Evolutionary conservation across 495 filamentous ascomycete genomes (phyloP).

Genomic region (Xylaria sp.): DNA sequence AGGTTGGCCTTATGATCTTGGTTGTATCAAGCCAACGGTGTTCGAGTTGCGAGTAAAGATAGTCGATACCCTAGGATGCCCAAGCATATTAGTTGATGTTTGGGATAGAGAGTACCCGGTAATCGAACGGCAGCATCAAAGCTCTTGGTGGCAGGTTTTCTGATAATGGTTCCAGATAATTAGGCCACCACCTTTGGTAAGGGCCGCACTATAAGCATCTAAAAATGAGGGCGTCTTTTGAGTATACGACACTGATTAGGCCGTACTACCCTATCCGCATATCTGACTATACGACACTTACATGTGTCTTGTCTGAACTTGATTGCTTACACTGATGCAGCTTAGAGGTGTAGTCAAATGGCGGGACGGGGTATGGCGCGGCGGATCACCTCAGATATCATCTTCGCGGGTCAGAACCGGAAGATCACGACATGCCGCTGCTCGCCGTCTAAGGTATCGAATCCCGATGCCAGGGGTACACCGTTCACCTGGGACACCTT

Average conservation of each 20-base stretch:
- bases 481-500: conserved; percentile 4
- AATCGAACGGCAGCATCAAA: background rate
- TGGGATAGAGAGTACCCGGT: background rate
- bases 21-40: background rate
- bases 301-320: conserved; percentile 19
- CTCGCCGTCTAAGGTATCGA: background rate
- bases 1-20: background rate
- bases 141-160: background rate
- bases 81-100: background rate
- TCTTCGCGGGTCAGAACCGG: background rate
- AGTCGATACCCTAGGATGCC: background rate
- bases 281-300: background rate
- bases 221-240: background rate
- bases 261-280: conserved; percentile 8
- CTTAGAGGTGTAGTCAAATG: background rate
- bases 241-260: background rate
- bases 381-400: background rate
- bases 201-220: background rate
- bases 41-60: background rate
- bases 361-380: background rate
- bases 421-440: background rate
- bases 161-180: background rate
- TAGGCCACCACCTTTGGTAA: conserved; percentile 7
- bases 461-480: conserved; percentile 16
- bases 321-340: background rate